A percentile compares a stretch with the other conserved stretches of the same genome.
phyloP scores from a whole-genome alignment of 208 protist species.

The Leishmania aethiopica region DNA sequence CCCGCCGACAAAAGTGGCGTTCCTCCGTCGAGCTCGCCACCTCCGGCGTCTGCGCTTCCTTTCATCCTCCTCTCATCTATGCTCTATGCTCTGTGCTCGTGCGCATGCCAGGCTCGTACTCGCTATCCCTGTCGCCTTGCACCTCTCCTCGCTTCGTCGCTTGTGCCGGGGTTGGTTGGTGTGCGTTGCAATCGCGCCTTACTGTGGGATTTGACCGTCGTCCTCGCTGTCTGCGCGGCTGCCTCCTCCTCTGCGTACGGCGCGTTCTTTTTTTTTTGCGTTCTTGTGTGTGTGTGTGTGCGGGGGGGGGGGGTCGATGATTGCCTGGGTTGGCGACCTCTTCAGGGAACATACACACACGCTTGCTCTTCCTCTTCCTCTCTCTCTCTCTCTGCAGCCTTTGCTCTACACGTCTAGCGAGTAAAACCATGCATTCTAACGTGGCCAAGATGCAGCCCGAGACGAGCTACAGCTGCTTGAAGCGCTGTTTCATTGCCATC shows the following conservation, averaged over 20 bases:
- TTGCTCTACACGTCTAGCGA: not conserved
- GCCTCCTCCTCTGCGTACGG: not conserved
- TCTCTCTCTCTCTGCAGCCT: not conserved
- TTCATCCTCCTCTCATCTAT: not conserved
- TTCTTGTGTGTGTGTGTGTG: not conserved
- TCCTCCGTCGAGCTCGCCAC: not conserved
- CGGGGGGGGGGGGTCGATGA: not conserved
- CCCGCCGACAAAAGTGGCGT: not conserved
- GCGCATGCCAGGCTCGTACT: not conserved
- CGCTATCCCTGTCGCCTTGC: not conserved
- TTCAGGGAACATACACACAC: not conserved
- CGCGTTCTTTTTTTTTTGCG: not conserved
- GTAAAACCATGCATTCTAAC: constrained; percentile 33
- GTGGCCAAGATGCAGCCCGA: constrained; percentile 26
- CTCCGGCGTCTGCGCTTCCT: not conserved
- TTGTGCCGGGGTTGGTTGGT: not conserved
- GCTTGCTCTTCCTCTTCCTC: too few species aligned
- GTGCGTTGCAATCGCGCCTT: not conserved
- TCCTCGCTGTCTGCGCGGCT: not conserved
- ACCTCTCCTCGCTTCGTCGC: not conserved
- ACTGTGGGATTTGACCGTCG: not conserved
- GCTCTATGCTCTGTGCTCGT: not conserved
- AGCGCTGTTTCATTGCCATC: constrained; percentile 17
- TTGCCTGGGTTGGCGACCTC: not conserved
- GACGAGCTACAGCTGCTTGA: constrained; percentile 28